Base-by-base conservation (phyloP, 495 filamentous ascomycete species). In the Xylaria cubensis region DNA sequence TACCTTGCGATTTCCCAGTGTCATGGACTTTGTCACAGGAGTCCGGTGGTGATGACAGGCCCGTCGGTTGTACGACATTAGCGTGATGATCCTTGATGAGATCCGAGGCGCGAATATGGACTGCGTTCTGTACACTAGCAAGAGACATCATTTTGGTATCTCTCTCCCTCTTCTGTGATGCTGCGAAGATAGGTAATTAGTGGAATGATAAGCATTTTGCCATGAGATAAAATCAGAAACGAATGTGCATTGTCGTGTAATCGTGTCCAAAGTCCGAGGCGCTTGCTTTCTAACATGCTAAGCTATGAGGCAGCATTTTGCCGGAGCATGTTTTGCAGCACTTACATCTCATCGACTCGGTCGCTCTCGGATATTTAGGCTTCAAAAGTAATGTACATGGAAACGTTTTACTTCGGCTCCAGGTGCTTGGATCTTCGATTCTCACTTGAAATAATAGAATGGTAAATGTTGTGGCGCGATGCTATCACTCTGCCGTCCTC, bases 161-260 rank as follows among this genome's bases (percentile, higher is more conserved):
- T 53, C 12, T 39, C 39, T 26, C n/a, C 39, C 41, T 69, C 73
- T 82, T 81, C 36, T 34, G 39, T 24, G 9, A 46, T 6, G 51
- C 15, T 62, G n/a, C 39, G 44, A 69, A 51, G 21, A 62, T 48
- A 48, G 26, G 15, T 51, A 50, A 9, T 42, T 70, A 10, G 56
- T 56, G 29, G 56, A 61, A 61, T 50, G 46, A 46, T 62, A 21
- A 17, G 19, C 29, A 50, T 34, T 36, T 26, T 10, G 12, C 26
- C 26, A 29, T 29, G 26, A 1, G 26, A 29, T 29, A 29, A 29
- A 29, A 29, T 29, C 2, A 29, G 26, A 29, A 29, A 29, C 26
- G 26, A 29, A 29, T 29, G 26, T 29, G 26, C 26, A 29, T 29
- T 29, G 26, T 29, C 26, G 26, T 2, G 26, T 29, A n/a, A n/a